A percentile compares a stretch with the other conserved stretches of the same genome.
Conservation (phyloP, 1,139 yeast species). For the Blastobotrys illinoisensis region DNA sequence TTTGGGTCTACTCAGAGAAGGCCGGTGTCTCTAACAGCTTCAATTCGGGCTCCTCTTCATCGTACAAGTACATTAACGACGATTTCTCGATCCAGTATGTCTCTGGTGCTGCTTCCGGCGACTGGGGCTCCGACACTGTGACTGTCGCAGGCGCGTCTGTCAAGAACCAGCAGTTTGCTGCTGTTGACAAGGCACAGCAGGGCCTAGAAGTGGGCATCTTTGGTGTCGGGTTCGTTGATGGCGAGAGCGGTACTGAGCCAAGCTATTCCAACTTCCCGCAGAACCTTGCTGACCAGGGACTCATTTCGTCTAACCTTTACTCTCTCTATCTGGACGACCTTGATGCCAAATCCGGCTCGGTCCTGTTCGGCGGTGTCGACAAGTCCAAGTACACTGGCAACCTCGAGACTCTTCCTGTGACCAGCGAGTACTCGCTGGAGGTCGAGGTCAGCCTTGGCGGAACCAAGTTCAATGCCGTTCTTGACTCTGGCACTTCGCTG, state of each 20-base stretch:
- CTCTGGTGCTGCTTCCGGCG: constrained; percentile 49
- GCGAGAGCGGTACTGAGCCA: constrained; percentile 31
- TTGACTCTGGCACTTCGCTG: constrained; percentile 34
- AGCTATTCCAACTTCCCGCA: constrained; percentile 20
- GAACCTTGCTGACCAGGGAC: constrained; percentile 16
- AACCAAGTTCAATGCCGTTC: constrained; percentile 32
- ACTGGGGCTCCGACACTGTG: constrained; percentile 52
- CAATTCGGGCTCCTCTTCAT: constrained; percentile 17
- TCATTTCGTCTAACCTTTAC: constrained; percentile 44
- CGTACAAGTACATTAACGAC: constrained; percentile 31
- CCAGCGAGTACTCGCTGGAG: constrained; percentile 11
- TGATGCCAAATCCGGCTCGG: constrained; percentile 40
- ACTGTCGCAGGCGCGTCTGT: constrained; percentile 40
- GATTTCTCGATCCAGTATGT: constrained; percentile 48
- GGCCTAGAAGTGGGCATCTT: constrained; percentile 44
- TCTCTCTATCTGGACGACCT: constrained; percentile 48
- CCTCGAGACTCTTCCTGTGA: constrained; percentile 31
- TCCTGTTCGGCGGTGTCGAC: constrained; percentile 59
- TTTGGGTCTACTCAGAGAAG: constrained; percentile 45
- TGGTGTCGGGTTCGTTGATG: constrained; percentile 46
- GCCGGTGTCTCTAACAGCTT: constrained; percentile 33
- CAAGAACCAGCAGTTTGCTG: constrained; percentile 44
- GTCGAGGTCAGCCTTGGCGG: constrained; percentile 15
- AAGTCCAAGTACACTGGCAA: constrained; percentile 48
- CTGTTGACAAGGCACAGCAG: constrained; percentile 41